These are phyloP conservation scores for Nakazawaea wickerhamii DNA, from an alignment of 805 yeast species.

Conservation along the genomic window DNA sequence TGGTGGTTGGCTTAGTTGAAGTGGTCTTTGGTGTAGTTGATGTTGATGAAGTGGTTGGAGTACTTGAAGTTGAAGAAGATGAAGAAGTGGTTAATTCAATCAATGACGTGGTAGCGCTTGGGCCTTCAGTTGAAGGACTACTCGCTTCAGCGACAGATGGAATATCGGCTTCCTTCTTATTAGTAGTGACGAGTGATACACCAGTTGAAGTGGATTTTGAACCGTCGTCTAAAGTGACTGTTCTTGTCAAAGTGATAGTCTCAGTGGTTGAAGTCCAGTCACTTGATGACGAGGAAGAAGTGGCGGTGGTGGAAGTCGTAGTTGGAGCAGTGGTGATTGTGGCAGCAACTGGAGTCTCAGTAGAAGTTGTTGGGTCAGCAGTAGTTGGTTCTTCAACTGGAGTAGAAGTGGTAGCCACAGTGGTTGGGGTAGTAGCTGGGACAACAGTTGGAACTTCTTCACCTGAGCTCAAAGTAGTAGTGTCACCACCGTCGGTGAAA, in stretches of 20 bases:
- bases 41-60: slow-evolving; percentile 16
- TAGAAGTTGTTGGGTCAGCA: slow-evolving; percentile 17
- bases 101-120: too few species aligned
- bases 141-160: slow-evolving; percentile 15
- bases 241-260: slow-evolving; percentile 14
- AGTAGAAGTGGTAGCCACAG: slow-evolving; percentile 16
- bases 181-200: slow-evolving; percentile 32
- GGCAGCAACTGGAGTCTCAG: slow-evolving; percentile 14
- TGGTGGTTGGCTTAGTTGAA: slow-evolving; percentile 15
- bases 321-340: slow-evolving; percentile 13
- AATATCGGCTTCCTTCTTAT: background rate
- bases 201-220: slow-evolving; percentile 41
- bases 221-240: slow-evolving; percentile 14
- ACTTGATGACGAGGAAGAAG: slow-evolving; percentile 15
- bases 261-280: slow-evolving; percentile 15
- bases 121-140: slow-evolving; percentile 9
- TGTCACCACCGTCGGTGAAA: slow-evolving; percentile 14
- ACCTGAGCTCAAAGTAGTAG: slow-evolving; percentile 14
- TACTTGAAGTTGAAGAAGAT: slow-evolving; percentile 5
- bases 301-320: slow-evolving; percentile 13
- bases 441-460: slow-evolving; percentile 12
- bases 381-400: slow-evolving; percentile 20
- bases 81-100: slow-evolving; percentile 8
- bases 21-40: slow-evolving; percentile 17
- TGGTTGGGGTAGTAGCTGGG: slow-evolving; percentile 15